Evolutionary conservation across 805 yeast species (phyloP), one percentile per base, ranked within the genome.

Genomic region (Starmerella roubikii): DNA sequence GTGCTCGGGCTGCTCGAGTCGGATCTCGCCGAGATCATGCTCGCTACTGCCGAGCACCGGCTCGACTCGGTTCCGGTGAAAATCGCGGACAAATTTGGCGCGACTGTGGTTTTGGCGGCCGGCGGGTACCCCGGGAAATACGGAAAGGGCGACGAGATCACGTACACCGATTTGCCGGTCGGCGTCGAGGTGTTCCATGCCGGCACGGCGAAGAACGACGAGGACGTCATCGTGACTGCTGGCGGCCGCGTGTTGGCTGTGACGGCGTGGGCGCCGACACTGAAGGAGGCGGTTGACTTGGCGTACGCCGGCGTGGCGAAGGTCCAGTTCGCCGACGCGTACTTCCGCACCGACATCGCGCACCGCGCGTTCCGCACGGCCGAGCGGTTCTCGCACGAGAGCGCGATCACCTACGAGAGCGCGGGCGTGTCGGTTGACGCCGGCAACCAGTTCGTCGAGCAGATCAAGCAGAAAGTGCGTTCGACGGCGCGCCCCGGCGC

Each of bases 191-290:
- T 93, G 32, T 91, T 91, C 77, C 98, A 91, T 54, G 97, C 99
- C 21, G 99, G 99, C 44, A 91, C 98, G n/a, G 61, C 68, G 29
- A 61, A 60, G 26, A 52, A 55, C 24, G 41, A 32, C 8, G 36
- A 33, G 18, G 68, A 69, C 35, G 65, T 72, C 46, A 60, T 83
- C 30, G 77, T 78, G 34, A 88, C 98, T 17, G 67, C 81, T 31
- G 98, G 99, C 50, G 99, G 99, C 38, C 77, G 99, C 64, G 98
- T 91, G 31, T 81, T 91, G 62, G 96, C 96, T 2, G 72, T 93
- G 10, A 80, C 96, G 40, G 93, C 97, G 9, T 75, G 72, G 43
- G 93, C 93, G 1, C 56, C 71, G 7, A 65, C 84, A 25, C 66
- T 91, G 46, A 72, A 75, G 53, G 80, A 73, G 40, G 85, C 97